These are phyloP conservation scores for Dipteronia sinensis DNA, from an alignment of 345 rosid species.

Conservation along the genomic window DNA sequence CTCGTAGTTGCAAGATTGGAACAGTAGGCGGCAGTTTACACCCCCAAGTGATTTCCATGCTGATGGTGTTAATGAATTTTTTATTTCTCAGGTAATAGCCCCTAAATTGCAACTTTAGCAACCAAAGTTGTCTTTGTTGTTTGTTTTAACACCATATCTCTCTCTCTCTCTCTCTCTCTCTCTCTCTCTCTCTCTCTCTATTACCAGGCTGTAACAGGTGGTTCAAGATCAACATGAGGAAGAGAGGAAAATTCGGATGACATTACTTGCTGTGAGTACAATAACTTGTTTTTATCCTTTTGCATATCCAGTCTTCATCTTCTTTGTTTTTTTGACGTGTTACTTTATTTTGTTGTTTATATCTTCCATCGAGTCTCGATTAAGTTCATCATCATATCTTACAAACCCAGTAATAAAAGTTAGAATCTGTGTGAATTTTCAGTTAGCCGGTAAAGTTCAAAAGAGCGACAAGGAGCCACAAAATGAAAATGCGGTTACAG, in stretches of 20 bases:
- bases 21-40: no score
- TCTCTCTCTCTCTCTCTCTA: no score
- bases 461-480: conserved; percentile 52
- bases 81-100: conserved; percentile 84
- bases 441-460: conserved; percentile 83
- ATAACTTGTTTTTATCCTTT: neutral
- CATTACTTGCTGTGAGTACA: conserved; percentile 82
- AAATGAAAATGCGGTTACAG: conserved; percentile 33
- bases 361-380: neutral
- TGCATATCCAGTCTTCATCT: neutral
- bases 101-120: conserved; percentile 24
- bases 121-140: conserved; percentile 1
- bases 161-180: no score
- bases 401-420: neutral
- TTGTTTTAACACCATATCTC: neutral
- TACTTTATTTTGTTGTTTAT: neutral
- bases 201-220: no score
- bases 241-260: conserved; percentile 81
- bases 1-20: conserved; percentile 93
- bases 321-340: neutral
- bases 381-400: neutral
- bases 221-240: conserved; percentile 99
- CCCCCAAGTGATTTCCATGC: conserved; percentile 98
- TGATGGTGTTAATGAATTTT: conserved; percentile 79
- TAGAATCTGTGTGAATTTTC: conserved; percentile 29